Evolutionary conservation across 805 yeast species (phyloP), one percentile per base, ranked within the genome.

Genomic region (Wickerhamiella bombiphila): DNA sequence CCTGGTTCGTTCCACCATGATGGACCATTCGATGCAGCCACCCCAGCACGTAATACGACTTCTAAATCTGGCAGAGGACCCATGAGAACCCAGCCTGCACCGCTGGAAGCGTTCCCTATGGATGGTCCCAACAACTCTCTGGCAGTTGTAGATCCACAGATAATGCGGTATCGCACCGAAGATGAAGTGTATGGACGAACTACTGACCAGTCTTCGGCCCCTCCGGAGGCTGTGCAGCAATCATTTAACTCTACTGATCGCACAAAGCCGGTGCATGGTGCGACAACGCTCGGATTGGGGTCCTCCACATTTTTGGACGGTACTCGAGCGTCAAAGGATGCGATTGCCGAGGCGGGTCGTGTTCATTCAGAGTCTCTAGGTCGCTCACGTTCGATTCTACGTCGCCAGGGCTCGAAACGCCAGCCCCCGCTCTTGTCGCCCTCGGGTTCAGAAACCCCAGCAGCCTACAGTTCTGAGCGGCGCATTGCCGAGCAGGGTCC

Each of bases 11-110:
- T 91, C 68, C 98, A 91, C 59, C 97, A 91, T 58, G 98, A 91
- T 61, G 98, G 98, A 9, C 98, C 98, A 13, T 91, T 91, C 56
- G 98, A 91, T 57, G 98, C 98, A 1, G 88, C 97, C 58, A 80
- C 93, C 2, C 97, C 98, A 5, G 94, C 82, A 58, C 75, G 97
- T 57, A 91, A 91, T 60, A 80, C 79, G 60, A 62, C 60, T 39
- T 26, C 44, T 46, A 64, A 67, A 15, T 37, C 44, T 19, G 35
- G 34, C 29, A 16, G 16, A 20, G 22, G 16, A n/a, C 20, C 22
- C 13, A n/a, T 16, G 33, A 20, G 20, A 5, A 25, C 32, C 29
- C 68, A 65, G 53, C 75, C 73, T 33, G 94, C 96, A 0, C 98
- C 98, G 3, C 95, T 91, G 13, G 65, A 74, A 63, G 98, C 98